A percentile compares a stretch with the other conserved stretches of the same genome.
phyloP scores from a whole-genome alignment of 345 rosid species.

The Crucihimalaya himalaica region DNA sequence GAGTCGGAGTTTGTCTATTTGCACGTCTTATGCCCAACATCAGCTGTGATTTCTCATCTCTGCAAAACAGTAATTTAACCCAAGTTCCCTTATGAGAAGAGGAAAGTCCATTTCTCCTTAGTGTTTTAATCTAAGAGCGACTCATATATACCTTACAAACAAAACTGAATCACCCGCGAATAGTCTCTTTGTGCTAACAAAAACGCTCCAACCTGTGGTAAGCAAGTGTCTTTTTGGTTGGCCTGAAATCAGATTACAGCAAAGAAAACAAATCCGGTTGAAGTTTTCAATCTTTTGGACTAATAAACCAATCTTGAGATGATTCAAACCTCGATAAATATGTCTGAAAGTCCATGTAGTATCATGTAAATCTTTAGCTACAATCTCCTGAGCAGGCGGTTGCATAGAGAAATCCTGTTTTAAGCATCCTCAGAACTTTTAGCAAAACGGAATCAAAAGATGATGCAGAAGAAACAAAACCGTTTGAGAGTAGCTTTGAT shows the following conservation, averaged over 20 bases:
- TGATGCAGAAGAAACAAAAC: background rate
- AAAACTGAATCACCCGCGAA: conserved; percentile 85
- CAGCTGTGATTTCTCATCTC: conserved; percentile 91
- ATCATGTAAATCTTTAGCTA: conserved; percentile 93
- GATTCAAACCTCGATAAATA: conserved; percentile 72
- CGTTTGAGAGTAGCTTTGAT: background rate
- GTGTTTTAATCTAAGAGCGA: conserved; percentile 7
- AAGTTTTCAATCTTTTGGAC: background rate
- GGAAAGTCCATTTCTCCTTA: conserved; percentile 3
- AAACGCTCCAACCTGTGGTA: conserved; percentile 92
- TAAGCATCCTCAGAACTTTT: background rate
- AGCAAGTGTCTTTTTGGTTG: conserved; percentile 92
- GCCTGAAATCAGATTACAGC: conserved; percentile 48
- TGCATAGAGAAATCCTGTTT: conserved; percentile 85
- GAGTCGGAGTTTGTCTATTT: conserved; percentile 76
- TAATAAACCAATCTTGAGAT: conserved; percentile 12
- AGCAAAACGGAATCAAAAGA: conserved; percentile 21
- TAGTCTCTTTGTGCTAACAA: conserved; percentile 83
- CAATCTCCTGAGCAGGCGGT: conserved; percentile 93
- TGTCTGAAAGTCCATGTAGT: conserved; percentile 87
- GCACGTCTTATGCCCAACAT: conserved; percentile 83
- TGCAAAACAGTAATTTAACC: conserved; percentile 27
- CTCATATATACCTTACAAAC: conserved; percentile 61
- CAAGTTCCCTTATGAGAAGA: conserved; percentile 1
- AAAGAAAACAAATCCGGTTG: conserved; percentile 19